These are phyloP conservation scores for Ustilago vetiveriae DNA, from an alignment of 1,284 basidiomycete genomes.

Conservation along the genomic window DNA sequence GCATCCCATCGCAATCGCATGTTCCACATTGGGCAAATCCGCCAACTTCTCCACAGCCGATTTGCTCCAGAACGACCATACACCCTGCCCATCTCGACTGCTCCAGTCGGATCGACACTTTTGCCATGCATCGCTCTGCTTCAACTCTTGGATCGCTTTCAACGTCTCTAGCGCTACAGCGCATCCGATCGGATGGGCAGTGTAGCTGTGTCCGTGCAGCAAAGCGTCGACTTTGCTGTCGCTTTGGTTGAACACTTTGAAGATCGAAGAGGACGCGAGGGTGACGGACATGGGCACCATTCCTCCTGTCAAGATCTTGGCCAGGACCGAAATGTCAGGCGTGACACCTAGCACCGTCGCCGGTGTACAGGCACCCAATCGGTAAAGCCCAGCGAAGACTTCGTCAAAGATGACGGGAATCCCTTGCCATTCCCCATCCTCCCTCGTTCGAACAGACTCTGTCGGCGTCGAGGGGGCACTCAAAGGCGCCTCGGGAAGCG, in stretches of 20 bases:
- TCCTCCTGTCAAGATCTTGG: constrained; percentile 94
- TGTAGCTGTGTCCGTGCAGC: constrained; percentile 92
- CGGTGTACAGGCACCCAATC: constrained; percentile 73
- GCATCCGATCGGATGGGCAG: constrained; percentile 74
- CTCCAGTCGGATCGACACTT: constrained; percentile 71
- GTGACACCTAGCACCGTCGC: constrained; percentile 47
- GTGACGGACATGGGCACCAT: constrained; percentile 82
- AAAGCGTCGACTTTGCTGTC: constrained; percentile 83
- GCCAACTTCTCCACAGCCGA: constrained; percentile 78
- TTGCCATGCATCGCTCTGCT: constrained; percentile 73
- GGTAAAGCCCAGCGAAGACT: constrained; percentile 90
- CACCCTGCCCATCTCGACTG: constrained; percentile 23
- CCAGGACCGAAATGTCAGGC: constrained; percentile 82
- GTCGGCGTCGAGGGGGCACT: too few species aligned
- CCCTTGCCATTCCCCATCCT: constrained; percentile 75
- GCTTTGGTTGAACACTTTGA: constrained; percentile 77
- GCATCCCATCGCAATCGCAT: constrained; percentile 86
- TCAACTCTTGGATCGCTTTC: constrained; percentile 71
- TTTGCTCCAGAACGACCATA: constrained; percentile 91
- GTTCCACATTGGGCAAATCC: constrained; percentile 73
- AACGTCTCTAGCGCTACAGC: constrained; percentile 86
- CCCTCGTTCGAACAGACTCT: too few species aligned
- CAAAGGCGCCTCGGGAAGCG: constrained; percentile 58
- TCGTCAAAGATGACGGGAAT: constrained; percentile 95
- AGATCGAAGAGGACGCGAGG: constrained; percentile 81